Base-by-base conservation (phyloP, 495 filamentous ascomycete genomes). In the Neurospora sp. region DNA sequence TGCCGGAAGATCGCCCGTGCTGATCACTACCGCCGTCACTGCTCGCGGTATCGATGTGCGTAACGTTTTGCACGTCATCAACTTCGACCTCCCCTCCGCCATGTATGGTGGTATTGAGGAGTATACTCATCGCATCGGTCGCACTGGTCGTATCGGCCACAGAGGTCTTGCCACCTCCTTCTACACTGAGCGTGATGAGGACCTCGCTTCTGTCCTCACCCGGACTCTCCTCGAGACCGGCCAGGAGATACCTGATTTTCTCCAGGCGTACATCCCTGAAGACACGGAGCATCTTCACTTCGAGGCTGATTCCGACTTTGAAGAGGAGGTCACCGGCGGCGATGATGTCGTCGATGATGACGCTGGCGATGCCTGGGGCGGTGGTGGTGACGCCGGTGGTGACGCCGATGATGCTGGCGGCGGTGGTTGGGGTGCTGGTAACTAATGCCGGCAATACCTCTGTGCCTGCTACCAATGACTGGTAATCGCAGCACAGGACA, bases 71-170 rank as follows among this genome's bases (percentile, higher is more conserved):
- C 93, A 97, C 75, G 91, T 99, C 72, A 90, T 99, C 85, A 98
- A 99, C 81, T 98, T 89, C 75, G 94, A 97, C 69, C 85, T 98
- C 4, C 96, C 95, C 0, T 85, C 82, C 27, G 75, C 80, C 5
- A 77, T 84, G 3, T 84, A 93, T 75, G 94, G 93, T n/a, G 96
- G 95, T 5, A 98, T 98, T 65, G 88, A 92, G 69, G 96, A 98
- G 77, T 98, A 99, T 77, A 87, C 92, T 71, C 96, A 99, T 77
- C 92, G 96, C 44, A 99, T 98, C 80, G 95, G 96, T 69, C 94
- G 96, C 72, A 99, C 96, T 74, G 96, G 92, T 68, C 93, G 96
- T 70, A 98, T 98, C 78, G 96, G 96, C 7, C 92, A 97, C 69
- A 86, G 87, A 68, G 96, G 96, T 20, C 81, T 94, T 16, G 94